Percentiles rank a stretch among this genome's conserved stretches.
Evolutionary conservation across 2,329 filamentous ascomycete species (phyloP).

Genomic region (Arthrobotrys pseudoclavata): DNA sequence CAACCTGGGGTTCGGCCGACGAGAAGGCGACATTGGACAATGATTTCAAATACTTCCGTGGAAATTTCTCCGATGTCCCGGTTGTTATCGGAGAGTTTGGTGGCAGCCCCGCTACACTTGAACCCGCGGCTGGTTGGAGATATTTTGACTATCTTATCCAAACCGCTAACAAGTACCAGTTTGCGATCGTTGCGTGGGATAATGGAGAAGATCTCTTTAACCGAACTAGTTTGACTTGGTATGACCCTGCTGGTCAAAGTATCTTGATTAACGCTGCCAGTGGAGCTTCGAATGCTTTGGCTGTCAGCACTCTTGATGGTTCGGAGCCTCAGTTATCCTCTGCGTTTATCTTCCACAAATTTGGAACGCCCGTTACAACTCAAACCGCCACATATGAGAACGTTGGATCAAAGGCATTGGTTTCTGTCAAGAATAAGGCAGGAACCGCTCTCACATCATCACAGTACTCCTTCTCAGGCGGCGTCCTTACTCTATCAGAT

Average conservation of each 20-base stretch:
- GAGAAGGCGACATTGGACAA: constrained; percentile 70
- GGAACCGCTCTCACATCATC: constrained; percentile 66
- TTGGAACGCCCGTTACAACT: constrained; percentile 65
- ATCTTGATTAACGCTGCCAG: constrained; percentile 69
- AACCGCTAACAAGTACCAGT: constrained; percentile 70
- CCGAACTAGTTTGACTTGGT: constrained; percentile 69
- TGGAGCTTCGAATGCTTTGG: constrained; percentile 69
- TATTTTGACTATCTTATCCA: constrained; percentile 72
- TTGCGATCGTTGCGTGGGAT: constrained; percentile 72
- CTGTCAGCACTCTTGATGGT: constrained; percentile 71
- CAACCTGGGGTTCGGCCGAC: constrained; percentile 72
- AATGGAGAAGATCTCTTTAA: constrained; percentile 72
- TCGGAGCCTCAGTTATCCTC: constrained; percentile 69
- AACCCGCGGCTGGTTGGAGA: constrained; percentile 73
- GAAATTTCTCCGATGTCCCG: constrained; percentile 68
- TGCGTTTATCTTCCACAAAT: constrained; percentile 70
- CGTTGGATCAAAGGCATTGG: constrained; percentile 70
- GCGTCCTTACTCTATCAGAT: constrained; percentile 68
- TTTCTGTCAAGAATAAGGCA: constrained; percentile 66
- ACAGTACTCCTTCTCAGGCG: constrained; percentile 69
- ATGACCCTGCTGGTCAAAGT: constrained; percentile 69
- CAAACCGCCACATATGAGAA: constrained; percentile 70
- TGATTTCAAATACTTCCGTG: constrained; percentile 70
- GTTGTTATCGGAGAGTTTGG: constrained; percentile 73
- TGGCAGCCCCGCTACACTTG: constrained; percentile 69